Evolutionary conservation across 1,284 basidiomycete species (phyloP).

Genomic region (Ganoderma meredithae): DNA sequence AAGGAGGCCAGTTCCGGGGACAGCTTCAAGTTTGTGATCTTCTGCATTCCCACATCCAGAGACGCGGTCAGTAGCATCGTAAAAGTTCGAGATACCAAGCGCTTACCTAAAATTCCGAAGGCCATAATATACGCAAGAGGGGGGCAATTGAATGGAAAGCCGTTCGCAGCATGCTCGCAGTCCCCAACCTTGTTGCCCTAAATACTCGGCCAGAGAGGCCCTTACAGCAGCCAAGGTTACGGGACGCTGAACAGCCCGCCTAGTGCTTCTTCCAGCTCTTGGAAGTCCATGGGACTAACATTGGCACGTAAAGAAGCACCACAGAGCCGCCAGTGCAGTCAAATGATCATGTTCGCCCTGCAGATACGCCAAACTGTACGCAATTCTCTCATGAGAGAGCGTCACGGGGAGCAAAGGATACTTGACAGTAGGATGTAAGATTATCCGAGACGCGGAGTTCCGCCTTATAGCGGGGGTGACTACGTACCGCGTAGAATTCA

Average conservation of each 20-base stretch:
- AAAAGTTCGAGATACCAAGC: background rate
- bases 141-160: no score
- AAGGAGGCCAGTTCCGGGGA: slow-evolving; percentile 54
- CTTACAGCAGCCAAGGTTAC: slow-evolving; percentile 2
- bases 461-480: background rate
- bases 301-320: slow-evolving; percentile 8
- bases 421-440: background rate
- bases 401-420: background rate
- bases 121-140: slow-evolving; percentile 40
- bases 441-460: background rate
- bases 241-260: background rate
- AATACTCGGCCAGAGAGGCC: slow-evolving; percentile 7
- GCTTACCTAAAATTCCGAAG: slow-evolving; percentile 50
- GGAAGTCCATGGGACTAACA: slow-evolving; percentile 11
- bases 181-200: slow-evolving; percentile 4
- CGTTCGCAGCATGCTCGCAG: background rate
- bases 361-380: background rate
- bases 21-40: slow-evolving; percentile 44
- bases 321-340: slow-evolving; percentile 4
- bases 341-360: slow-evolving; percentile 6
- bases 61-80: background rate
- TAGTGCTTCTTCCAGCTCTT: background rate
- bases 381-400: slow-evolving; percentile 1
- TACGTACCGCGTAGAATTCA: background rate
- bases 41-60: slow-evolving; percentile 34